phyloP scores from a whole-genome alignment of 179 eudicot genomes.

The Vitellaria paradoxa region DNA sequence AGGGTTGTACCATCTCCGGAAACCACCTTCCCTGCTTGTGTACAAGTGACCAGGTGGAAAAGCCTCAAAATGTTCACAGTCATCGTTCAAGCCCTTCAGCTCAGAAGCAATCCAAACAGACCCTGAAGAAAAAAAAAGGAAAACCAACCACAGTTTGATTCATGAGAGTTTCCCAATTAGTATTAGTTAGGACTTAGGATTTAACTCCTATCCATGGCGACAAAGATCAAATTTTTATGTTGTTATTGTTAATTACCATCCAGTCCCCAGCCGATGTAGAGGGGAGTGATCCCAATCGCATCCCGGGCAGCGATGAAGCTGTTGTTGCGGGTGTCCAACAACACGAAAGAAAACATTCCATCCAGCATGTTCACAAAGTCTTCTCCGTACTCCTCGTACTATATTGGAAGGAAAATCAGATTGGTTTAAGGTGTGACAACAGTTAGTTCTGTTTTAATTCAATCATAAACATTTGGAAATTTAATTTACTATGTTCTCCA shows the following conservation, averaged over 20 bases:
- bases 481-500: too few relatives aligned
- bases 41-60: slow-evolving; percentile 96
- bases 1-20: slow-evolving; percentile 95
- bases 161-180: background rate
- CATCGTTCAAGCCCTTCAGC: slow-evolving; percentile 91
- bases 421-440: too few relatives aligned
- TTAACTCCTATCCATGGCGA: too few relatives aligned
- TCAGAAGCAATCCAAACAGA: slow-evolving; percentile 96
- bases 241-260: slow-evolving; percentile 67
- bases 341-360: slow-evolving; percentile 97
- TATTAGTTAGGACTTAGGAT: background rate
- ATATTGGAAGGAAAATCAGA: background rate
- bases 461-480: too few relatives aligned
- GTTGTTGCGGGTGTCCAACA: slow-evolving; percentile 90
- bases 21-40: slow-evolving; percentile 83
- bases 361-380: slow-evolving; percentile 92
- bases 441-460: too few relatives aligned
- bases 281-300: slow-evolving; percentile 89
- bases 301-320: slow-evolving; percentile 93
- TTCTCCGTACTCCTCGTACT: slow-evolving; percentile 98
- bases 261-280: slow-evolving; percentile 95
- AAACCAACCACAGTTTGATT: too few relatives aligned
- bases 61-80: slow-evolving; percentile 78
- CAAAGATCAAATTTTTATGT: background rate
- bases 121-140: slow-evolving; percentile 36